Percentiles rank a stretch among this genome's conserved stretches.
phyloP scores from a whole-genome alignment of 768 basidiomycete species.

The Mycena venus region DNA sequence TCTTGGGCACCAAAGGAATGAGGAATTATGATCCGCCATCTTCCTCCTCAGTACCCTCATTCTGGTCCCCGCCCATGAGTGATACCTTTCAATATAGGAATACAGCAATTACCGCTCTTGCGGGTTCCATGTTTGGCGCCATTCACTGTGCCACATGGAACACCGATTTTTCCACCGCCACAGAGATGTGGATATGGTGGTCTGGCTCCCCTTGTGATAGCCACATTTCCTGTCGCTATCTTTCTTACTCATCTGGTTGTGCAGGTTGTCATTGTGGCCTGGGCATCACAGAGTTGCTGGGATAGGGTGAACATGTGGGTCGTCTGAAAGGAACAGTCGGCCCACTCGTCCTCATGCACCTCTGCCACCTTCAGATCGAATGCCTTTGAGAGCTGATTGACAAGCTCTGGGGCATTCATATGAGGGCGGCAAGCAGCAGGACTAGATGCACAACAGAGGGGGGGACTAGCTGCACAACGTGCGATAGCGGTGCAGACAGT shows the following conservation, averaged over 20 bases:
- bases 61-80: background rate
- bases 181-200: conserved; percentile 38
- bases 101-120: background rate
- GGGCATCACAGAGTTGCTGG: background rate
- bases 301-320: background rate
- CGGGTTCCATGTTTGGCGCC: conserved; percentile 39
- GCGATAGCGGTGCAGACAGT: background rate
- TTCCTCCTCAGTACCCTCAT: background rate
- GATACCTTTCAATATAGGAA: background rate
- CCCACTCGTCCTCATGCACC: background rate
- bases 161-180: conserved; percentile 33
- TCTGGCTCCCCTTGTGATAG: conserved; percentile 25
- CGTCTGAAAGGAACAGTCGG: background rate
- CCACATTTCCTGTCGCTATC: conserved; percentile 1
- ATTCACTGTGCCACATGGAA: conserved; percentile 44
- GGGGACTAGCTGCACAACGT: background rate
- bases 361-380: background rate
- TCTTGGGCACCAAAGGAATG: no score
- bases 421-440: background rate
- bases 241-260: background rate
- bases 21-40: background rate
- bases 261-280: background rate
- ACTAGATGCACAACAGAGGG: background rate
- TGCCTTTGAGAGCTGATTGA: background rate
- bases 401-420: background rate